phyloP scores from a whole-genome alignment of 306 rosid genomes.

The Cucurbita argyrosperma region DNA sequence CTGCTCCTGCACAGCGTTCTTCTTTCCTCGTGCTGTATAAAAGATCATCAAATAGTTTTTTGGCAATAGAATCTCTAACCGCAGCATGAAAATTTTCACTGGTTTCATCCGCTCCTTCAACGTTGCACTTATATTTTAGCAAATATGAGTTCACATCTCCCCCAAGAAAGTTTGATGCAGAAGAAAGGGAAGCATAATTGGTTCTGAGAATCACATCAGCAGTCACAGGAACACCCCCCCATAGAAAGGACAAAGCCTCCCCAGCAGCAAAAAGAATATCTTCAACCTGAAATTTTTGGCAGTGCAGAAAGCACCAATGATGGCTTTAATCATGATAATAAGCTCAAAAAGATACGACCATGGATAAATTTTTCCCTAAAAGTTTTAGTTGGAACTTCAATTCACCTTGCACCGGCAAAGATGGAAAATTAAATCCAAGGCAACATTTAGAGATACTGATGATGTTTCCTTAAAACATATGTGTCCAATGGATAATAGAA shows the following conservation, averaged over 20 bases:
- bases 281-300: conserved; percentile 56
- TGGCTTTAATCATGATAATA: no score
- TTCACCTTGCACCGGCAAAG: conserved; percentile 74
- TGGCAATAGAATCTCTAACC: conserved; percentile 58
- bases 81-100: conserved; percentile 39
- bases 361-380: neutral
- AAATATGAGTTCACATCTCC: conserved; percentile 51
- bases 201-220: conserved; percentile 86
- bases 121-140: conserved; percentile 21
- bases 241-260: conserved; percentile 85
- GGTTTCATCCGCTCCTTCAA: conserved; percentile 22
- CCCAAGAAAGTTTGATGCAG: conserved; percentile 84
- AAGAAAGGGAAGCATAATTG: conserved; percentile 69
- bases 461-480: conserved; percentile 69
- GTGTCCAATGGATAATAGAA: conserved; percentile 73
- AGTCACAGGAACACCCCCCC: conserved; percentile 93
- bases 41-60: conserved; percentile 76
- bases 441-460: conserved; percentile 48
- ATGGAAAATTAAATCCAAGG: conserved; percentile 56
- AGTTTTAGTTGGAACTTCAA: neutral
- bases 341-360: neutral
- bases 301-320: neutral
- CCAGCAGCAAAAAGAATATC: conserved; percentile 94
- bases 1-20: conserved; percentile 95
- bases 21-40: conserved; percentile 88